A percentile compares a stretch with the other conserved stretches of the same genome.
These are phyloP conservation scores for Alloteropsis semialata DNA, from an alignment of 176 grass and related monocot species.

Conservation along the genomic window DNA sequence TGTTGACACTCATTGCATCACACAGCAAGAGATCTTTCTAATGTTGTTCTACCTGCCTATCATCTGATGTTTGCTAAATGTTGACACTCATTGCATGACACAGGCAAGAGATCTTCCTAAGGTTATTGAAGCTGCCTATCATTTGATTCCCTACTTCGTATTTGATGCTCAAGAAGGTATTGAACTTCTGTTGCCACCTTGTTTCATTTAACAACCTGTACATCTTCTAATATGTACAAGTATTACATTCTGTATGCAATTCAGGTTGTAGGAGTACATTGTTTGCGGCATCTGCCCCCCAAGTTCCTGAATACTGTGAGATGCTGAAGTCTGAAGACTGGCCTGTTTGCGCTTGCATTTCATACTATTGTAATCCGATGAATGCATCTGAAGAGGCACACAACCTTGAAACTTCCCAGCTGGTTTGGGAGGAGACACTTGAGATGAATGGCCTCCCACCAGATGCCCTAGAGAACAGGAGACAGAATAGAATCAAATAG, in stretches of 20 bases:
- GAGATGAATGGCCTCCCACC: slow-evolving; percentile 68
- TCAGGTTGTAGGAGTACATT: slow-evolving; percentile 83
- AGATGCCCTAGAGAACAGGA: slow-evolving; percentile 65
- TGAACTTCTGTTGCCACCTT: not conserved
- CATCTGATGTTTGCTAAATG: slow-evolving; percentile 43
- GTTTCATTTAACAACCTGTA: not conserved
- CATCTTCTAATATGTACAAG: slow-evolving; percentile 6
- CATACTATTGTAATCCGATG: slow-evolving; percentile 82
- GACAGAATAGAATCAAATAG: slow-evolving; percentile 14
- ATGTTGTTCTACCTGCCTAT: slow-evolving; percentile 49
- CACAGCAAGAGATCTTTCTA: slow-evolving; percentile 87
- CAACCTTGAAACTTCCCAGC: slow-evolving; percentile 58
- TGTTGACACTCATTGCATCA: slow-evolving; percentile 10
- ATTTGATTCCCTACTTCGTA: slow-evolving; percentile 94
- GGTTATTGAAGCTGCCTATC: slow-evolving; percentile 47
- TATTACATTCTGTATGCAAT: slow-evolving; percentile 10
- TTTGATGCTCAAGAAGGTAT: slow-evolving; percentile 86
- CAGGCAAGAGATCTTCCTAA: slow-evolving; percentile 95
- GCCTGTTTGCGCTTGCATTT: slow-evolving; percentile 84
- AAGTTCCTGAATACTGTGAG: slow-evolving; percentile 80
- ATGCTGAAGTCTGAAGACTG: slow-evolving; percentile 87
- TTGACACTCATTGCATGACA: not conserved
- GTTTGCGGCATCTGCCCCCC: slow-evolving; percentile 81
- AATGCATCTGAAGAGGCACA: slow-evolving; percentile 96
- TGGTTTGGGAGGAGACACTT: slow-evolving; percentile 88